phyloP scores from a whole-genome alignment of 2,329 filamentous ascomycete genomes.

The Botrytis cinerea region DNA sequence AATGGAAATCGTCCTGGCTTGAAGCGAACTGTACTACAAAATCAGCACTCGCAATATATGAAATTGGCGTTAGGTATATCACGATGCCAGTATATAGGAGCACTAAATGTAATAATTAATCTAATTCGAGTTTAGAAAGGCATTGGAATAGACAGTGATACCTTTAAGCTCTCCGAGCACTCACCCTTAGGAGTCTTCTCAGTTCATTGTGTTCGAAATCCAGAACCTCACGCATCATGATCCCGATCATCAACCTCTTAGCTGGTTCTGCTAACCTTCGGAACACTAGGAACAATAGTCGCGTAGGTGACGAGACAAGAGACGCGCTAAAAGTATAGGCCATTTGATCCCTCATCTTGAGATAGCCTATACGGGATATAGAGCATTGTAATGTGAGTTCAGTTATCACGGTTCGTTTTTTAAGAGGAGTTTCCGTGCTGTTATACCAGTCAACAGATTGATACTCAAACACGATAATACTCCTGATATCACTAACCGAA shows the following conservation, averaged over 20 bases:
- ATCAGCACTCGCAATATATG: neutral
- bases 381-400: neutral
- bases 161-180: neutral
- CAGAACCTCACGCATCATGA: neutral
- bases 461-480: neutral
- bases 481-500: neutral
- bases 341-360: neutral
- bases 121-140: neutral
- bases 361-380: neutral
- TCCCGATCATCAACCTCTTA: neutral
- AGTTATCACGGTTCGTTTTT: neutral
- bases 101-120: conserved; percentile 14
- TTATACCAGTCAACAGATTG: neutral
- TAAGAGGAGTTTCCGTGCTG: neutral
- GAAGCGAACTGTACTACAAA: neutral
- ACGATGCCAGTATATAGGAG: conserved; percentile 11
- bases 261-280: neutral
- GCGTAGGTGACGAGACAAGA: neutral
- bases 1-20: neutral
- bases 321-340: neutral
- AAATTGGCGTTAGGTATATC: neutral
- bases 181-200: neutral
- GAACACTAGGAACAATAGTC: neutral
- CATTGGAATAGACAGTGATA: neutral
- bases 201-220: neutral